Conservation (phyloP, 495 filamentous ascomycete genomes). For the Penicillium lividum region DNA sequence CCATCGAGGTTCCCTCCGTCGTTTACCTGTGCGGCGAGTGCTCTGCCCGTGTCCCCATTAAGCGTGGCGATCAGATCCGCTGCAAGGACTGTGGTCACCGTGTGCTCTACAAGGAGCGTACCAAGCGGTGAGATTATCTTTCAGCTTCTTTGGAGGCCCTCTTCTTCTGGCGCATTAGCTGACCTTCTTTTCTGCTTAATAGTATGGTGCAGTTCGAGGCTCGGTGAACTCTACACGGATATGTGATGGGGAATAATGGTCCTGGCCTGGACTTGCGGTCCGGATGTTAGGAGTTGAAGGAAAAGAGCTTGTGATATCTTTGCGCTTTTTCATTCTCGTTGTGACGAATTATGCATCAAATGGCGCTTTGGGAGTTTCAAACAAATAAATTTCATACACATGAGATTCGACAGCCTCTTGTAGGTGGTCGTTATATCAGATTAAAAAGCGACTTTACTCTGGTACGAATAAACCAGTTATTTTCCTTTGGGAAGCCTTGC, state of each 20-base stretch:
- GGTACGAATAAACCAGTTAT: background rate
- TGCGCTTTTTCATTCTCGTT: constrained; percentile 15
- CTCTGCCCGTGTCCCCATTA: constrained; percentile 75
- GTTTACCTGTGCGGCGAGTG: constrained; percentile 94
- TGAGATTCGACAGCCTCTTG: background rate
- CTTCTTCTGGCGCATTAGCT: constrained; percentile 15
- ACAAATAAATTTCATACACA: constrained; percentile 6
- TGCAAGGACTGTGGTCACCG: constrained; percentile 97
- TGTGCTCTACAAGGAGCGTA: constrained; percentile 96
- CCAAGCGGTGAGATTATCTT: constrained; percentile 73
- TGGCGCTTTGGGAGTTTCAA: constrained; percentile 35
- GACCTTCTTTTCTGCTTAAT: constrained; percentile 27
- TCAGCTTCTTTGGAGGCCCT: background rate
- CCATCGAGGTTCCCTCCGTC: constrained; percentile 54
- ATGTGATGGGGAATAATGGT: background rate
- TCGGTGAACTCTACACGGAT: constrained; percentile 49
- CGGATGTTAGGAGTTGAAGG: constrained; percentile 18
- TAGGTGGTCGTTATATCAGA: background rate
- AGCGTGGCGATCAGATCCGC: constrained; percentile 82
- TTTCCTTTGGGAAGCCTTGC: background rate
- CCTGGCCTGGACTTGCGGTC: background rate
- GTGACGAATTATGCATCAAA: constrained; percentile 29
- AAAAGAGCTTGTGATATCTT: constrained; percentile 11
- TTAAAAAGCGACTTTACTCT: background rate
- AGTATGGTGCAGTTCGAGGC: constrained; percentile 99